phyloP scores from a whole-genome alignment of 2,329 filamentous ascomycete species.

The Phoma sp. region DNA sequence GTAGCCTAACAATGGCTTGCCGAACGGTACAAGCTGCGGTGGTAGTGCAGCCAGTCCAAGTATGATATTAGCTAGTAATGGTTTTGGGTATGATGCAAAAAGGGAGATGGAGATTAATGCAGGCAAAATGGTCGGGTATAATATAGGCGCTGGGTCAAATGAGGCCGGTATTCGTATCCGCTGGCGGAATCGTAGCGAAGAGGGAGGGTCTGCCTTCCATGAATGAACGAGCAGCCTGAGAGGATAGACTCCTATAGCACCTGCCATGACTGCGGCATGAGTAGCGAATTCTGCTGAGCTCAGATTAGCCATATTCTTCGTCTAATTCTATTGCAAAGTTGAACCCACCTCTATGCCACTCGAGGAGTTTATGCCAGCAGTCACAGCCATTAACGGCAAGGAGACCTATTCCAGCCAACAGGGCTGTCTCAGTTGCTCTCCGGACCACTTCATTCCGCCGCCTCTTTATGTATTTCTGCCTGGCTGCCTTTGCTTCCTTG shows the following conservation, averaged over 20 bases:
- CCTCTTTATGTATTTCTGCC: constrained; percentile 78
- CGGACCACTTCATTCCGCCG: constrained; percentile 91
- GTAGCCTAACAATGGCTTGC: constrained; percentile 63
- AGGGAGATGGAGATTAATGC: constrained; percentile 79
- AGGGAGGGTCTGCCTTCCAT: constrained; percentile 30
- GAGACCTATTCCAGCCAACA: constrained; percentile 61
- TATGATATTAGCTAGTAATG: constrained; percentile 81
- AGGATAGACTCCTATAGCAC: constrained; percentile 48
- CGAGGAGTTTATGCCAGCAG: constrained; percentile 43
- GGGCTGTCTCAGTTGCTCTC: constrained; percentile 61
- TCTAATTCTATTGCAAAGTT: neutral
- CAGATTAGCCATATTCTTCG: constrained; percentile 21
- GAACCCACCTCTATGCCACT: constrained; percentile 53
- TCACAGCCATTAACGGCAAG: constrained; percentile 53
- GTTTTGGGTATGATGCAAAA: constrained; percentile 65
- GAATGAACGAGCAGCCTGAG: constrained; percentile 47
- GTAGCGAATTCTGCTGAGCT: constrained; percentile 50
- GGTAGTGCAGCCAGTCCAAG: constrained; percentile 81
- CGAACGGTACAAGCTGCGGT: constrained; percentile 72
- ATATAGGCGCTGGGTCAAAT: constrained; percentile 91
- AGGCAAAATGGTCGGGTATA: constrained; percentile 83
- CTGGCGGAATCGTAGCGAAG: constrained; percentile 44
- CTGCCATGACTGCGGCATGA: constrained; percentile 45
- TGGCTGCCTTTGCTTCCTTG: constrained; percentile 48
- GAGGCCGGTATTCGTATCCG: constrained; percentile 71